These are phyloP conservation scores for Recurvomyces mirabilis DNA, from an alignment of 495 filamentous ascomycete species.

Conservation along the genomic window DNA sequence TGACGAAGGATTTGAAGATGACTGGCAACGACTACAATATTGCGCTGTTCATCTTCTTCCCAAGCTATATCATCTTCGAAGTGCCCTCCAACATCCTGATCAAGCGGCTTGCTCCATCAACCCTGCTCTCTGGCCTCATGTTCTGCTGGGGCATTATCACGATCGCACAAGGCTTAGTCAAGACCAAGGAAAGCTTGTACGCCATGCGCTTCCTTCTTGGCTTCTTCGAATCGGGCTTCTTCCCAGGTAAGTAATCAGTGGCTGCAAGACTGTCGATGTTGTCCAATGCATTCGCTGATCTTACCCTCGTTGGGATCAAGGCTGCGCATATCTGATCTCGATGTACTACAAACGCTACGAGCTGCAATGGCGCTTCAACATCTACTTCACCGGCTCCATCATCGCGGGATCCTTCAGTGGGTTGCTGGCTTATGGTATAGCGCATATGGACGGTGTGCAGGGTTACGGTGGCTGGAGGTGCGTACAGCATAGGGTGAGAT, in stretches of 20 bases:
- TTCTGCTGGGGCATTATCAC: slow-evolving; percentile 46
- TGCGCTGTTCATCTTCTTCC: slow-evolving; percentile 54
- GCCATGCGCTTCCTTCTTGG: slow-evolving; percentile 49
- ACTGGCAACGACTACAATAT: slow-evolving; percentile 47
- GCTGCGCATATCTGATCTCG: slow-evolving; percentile 7
- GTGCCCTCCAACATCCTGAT: slow-evolving; percentile 56
- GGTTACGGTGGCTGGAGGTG: slow-evolving; percentile 35
- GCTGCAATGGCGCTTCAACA: slow-evolving; percentile 45
- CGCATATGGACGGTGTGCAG: slow-evolving; percentile 41
- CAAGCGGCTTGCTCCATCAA: slow-evolving; percentile 51
- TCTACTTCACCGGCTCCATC: slow-evolving; percentile 48
- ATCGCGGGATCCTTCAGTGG: slow-evolving; percentile 52
- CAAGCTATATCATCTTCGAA: slow-evolving; percentile 55
- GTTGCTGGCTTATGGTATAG: slow-evolving; percentile 49
- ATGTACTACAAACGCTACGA: slow-evolving; percentile 57
- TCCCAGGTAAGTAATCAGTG: not conserved
- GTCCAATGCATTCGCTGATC: too few species aligned
- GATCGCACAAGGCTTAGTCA: slow-evolving; percentile 47
- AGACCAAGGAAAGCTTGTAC: slow-evolving; percentile 44
- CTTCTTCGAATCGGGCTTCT: slow-evolving; percentile 36
- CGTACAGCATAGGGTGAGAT: too few species aligned
- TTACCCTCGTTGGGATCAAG: not conserved
- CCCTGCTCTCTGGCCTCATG: slow-evolving; percentile 45
- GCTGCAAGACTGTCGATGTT: too few species aligned
- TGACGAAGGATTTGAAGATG: slow-evolving; percentile 48